Evolutionary conservation across 2,329 filamentous ascomycete genomes (phyloP).

Genomic region (Nannizziopsis arthrosporioides): DNA sequence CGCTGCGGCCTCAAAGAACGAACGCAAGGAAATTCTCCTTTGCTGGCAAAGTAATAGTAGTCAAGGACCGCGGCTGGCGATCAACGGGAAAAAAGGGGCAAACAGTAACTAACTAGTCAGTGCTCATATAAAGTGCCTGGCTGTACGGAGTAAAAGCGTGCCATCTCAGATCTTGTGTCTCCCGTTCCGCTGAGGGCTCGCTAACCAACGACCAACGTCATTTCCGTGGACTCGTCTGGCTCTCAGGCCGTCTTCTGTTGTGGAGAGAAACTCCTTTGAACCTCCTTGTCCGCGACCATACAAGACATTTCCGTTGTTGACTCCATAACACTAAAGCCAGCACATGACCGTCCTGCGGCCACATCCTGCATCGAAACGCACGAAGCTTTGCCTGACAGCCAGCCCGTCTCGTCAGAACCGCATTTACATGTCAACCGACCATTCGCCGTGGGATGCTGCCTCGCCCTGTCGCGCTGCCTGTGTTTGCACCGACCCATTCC

Average conservation of each 20-base stretch:
- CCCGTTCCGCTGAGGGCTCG: slow-evolving; percentile 4
- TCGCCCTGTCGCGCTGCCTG: slow-evolving; percentile 3
- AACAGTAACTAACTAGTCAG: no score
- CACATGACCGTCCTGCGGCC: slow-evolving; percentile 3
- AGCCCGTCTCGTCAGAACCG: slow-evolving; percentile 1
- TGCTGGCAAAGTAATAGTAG: neutral
- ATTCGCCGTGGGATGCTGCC: slow-evolving; percentile 5
- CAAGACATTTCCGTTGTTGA: neutral
- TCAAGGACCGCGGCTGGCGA: no score
- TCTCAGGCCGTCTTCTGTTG: slow-evolving; percentile 2
- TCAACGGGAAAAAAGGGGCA: no score
- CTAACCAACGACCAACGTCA: slow-evolving; percentile 9
- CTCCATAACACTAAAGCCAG: neutral
- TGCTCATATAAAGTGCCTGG: neutral
- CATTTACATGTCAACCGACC: slow-evolving; percentile 3
- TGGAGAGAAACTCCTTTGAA: neutral
- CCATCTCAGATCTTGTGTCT: neutral
- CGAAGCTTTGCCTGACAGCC: neutral
- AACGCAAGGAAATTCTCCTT: no score
- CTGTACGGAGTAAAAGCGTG: neutral
- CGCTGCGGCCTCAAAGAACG: neutral
- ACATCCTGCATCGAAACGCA: no score
- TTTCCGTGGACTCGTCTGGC: neutral
- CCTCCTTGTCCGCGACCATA: no score
- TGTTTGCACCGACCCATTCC: slow-evolving; percentile 2